A percentile compares a stretch with the other conserved stretches of the same genome.
Evolutionary conservation across 495 filamentous ascomycete species (phyloP).

Genomic region (Penicillium psychrofluorescens): DNA sequence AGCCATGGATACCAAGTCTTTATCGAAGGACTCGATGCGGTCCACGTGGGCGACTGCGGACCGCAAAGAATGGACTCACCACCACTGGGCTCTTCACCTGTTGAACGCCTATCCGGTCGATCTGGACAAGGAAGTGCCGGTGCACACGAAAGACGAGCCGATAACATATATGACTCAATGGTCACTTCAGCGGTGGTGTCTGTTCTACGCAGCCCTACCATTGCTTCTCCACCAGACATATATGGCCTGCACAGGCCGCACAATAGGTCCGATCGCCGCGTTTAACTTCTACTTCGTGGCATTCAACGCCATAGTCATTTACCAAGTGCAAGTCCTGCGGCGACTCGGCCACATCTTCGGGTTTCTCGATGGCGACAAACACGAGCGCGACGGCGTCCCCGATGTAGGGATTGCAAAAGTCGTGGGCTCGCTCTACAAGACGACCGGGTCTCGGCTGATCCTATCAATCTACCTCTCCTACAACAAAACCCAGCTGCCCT

Average conservation of each 20-base stretch:
- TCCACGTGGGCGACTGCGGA: conserved; percentile 33
- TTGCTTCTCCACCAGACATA: conserved; percentile 30
- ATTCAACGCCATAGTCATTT: conserved; percentile 29
- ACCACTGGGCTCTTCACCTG: conserved; percentile 27
- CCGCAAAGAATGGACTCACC: conserved; percentile 25
- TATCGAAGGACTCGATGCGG: conserved; percentile 37
- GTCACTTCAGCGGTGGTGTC: conserved; percentile 30
- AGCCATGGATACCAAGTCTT: conserved; percentile 17
- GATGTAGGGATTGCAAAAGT: conserved; percentile 24
- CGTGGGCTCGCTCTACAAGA: conserved; percentile 23
- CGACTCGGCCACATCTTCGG: conserved; percentile 22
- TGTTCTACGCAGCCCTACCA: conserved; percentile 30
- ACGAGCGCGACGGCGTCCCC: conserved; percentile 23
- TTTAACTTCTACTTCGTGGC: conserved; percentile 33
- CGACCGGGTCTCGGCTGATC: conserved; percentile 22
- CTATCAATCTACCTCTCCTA: conserved; percentile 21
- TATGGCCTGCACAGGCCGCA: conserved; percentile 19
- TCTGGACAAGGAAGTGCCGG: conserved; percentile 26
- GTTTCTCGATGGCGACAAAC: conserved; percentile 25
- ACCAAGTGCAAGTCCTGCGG: conserved; percentile 24
- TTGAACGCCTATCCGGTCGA: conserved; percentile 28
- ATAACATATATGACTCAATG: conserved; percentile 31
- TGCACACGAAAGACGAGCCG: conserved; percentile 30
- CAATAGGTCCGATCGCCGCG: conserved; percentile 20
- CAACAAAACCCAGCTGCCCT: conserved; percentile 11